Evolutionary conservation across 2,329 filamentous ascomycete genomes (phyloP), one percentile per base, ranked within the genome.

Genomic region (Botrytis fragariae): DNA sequence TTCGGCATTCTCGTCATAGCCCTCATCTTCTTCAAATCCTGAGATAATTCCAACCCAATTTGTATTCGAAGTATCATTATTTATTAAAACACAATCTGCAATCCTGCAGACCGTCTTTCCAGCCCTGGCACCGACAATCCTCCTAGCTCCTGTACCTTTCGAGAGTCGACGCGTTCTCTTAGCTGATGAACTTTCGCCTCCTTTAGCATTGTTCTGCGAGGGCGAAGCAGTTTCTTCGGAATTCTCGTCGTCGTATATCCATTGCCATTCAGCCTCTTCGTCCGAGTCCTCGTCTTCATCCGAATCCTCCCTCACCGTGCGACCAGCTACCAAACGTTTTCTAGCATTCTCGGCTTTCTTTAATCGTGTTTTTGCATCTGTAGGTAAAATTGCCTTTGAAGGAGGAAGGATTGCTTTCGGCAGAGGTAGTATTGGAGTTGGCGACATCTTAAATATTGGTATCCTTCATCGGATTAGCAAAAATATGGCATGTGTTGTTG

Each of bases 11-110:
- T 93, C 95, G 39, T 91, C 90, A 85, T 94, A 98, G 61, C 92
- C 88, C 5, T 90, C 91, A 20, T 92, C 90, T 45, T 91, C 90
- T 57, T 91, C 81, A 77, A 99, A 97, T 61, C 93, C 91, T 79
- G 91, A 92, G 70, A 98, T 92, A 75, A 99, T 90, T 48, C 93
- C 96, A 4, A 97, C 92, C 95, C 96, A 99, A 18, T 94, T 92
- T 79, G 97, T 94, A 76, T 93, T 93, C 59, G 89, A 88, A 6
- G 93, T 94, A 57, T 97, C 93, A 1, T 95, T 93, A 82, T 97
- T 97, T 72, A 99, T 86, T 59, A 98, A 86, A 51, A 98, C 91
- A 32, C 90, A 88, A 80, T 99, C 94, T 62, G 96, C 96, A 54
- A 97, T 81, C 71, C 84, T 87, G 83, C 94, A 97, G 80, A 92